Evolutionary conservation across 208 protist species (phyloP), one percentile per base, ranked within the genome.

Genomic region (Wallacemonas sp.): DNA sequence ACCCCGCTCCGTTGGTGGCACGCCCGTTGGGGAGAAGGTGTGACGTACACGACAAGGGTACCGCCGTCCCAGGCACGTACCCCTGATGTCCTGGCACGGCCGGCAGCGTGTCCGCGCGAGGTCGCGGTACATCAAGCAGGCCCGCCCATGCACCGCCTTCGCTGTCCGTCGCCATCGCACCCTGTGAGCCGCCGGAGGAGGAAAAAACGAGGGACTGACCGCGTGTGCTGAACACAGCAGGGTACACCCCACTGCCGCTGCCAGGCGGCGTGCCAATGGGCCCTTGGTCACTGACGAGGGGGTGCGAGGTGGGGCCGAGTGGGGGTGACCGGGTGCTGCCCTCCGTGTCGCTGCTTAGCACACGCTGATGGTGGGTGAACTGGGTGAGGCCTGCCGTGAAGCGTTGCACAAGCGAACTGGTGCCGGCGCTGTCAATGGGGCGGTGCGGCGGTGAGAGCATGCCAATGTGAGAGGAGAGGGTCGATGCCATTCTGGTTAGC

Each of bases 351-450:
- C 15, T 60, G 30, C 28, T 42, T 6, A 21, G 31, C 2, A 58
- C 31, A 22, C 51, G 51, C 51, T 39, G 51, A 31, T 58, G 51
- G n/a, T 58, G 51, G 6, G 30, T 58, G 31, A 58, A 58, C 9
- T 38, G 51, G 30, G 34, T 33, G 51, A 58, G 19, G 30, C 51
- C 51, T 6, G 51, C 51, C 6, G 51, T 58, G 30, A 58, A 58
- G 26, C 51, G 26, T 19, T 58, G 51, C 24, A 42, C 51, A 9
- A 58, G 51, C 3, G 51, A 1, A 22, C 17, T 49, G 44, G 22
- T 4, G 51, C 51, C 51, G 15, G 5, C 30, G 31, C 51, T 21
- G 31, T n/a, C 26, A 19, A 2, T 15, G 14, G 19, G 30, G 8
- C 5, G 4, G 28, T n/a, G 3, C n/a, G 11, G 15, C 4, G 22